Evolutionary conservation across 139 green algal species (phyloP).

Genomic region (Picochlorum sp.): DNA sequence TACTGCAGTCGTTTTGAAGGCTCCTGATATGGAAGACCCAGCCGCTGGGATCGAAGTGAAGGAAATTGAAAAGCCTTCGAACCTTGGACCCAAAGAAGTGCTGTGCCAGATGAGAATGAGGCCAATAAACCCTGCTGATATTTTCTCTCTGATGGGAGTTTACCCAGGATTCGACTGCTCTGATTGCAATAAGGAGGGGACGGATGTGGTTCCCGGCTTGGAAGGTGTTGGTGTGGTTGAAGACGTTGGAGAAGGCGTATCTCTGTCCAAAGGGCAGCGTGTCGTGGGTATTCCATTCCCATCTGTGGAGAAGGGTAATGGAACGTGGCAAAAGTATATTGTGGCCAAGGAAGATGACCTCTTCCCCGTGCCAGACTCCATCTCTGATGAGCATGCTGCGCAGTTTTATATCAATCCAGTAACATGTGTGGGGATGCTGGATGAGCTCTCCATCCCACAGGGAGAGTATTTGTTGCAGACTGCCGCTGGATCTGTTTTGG

Average conservation of each 20-base stretch:
- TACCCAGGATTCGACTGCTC: conserved; percentile 39
- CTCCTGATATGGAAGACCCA: not conserved
- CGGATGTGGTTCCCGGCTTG: conserved; percentile 21
- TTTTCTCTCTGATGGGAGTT: conserved; percentile 30
- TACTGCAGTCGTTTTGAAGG: too few species aligned
- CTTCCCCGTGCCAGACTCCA: conserved; percentile 27
- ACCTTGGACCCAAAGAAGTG: not conserved
- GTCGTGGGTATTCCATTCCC: conserved; percentile 29
- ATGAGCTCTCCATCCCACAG: conserved; percentile 25
- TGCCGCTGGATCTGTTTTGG: conserved; percentile 40
- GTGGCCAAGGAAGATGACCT: conserved; percentile 15
- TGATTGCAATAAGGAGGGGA: not conserved
- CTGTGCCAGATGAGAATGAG: conserved; percentile 14
- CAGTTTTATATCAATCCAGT: conserved; percentile 36
- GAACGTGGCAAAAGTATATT: conserved; percentile 42
- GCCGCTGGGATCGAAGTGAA: not conserved
- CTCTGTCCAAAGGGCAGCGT: conserved; percentile 29
- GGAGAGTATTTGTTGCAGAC: conserved; percentile 43
- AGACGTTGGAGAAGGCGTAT: conserved; percentile 11
- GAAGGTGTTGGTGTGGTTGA: conserved; percentile 38
- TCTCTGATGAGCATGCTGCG: conserved; percentile 34
- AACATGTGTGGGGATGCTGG: conserved; percentile 37
- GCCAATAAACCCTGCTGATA: conserved; percentile 35
- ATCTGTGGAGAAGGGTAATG: conserved; percentile 15
- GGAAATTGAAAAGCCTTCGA: not conserved